phyloP scores from a whole-genome alignment of 2,329 filamentous ascomycete species.

The Aspergillus sp. region DNA sequence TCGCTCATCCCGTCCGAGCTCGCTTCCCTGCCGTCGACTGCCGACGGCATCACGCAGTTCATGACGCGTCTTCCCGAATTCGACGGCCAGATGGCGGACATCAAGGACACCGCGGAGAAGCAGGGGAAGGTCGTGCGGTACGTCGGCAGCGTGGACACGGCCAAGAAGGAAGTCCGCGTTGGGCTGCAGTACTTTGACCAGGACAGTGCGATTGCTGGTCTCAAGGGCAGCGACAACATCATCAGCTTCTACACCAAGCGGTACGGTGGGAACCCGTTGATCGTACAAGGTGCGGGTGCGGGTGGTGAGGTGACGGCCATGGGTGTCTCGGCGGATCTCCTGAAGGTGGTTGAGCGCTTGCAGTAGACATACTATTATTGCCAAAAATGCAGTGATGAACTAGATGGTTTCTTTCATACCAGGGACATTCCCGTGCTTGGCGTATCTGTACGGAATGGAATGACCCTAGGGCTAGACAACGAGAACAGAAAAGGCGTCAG shows the following conservation, averaged over 20 bases:
- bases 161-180: conserved; percentile 75
- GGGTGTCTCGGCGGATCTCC: conserved; percentile 87
- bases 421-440: no score
- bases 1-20: conserved; percentile 84
- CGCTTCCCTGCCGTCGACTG: conserved; percentile 57
- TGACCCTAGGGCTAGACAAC: no score
- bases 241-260: conserved; percentile 97
- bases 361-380: not conserved
- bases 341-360: conserved; percentile 76
- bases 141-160: conserved; percentile 85
- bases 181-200: conserved; percentile 83
- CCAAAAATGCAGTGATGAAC: conserved; percentile 7
- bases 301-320: conserved; percentile 95
- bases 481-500: no score
- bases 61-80: conserved; percentile 70
- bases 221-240: conserved; percentile 98
- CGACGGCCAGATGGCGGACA: conserved; percentile 80
- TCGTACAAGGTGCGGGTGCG: conserved; percentile 88
- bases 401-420: not conserved
- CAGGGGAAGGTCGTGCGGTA: conserved; percentile 90
- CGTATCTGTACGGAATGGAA: no score
- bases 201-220: conserved; percentile 80
- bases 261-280: conserved; percentile 83
- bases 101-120: conserved; percentile 75
- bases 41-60: conserved; percentile 66